Evolutionary conservation across 23 red algal species (phyloP).

Genomic region (Gracilariopsis chorda): DNA sequence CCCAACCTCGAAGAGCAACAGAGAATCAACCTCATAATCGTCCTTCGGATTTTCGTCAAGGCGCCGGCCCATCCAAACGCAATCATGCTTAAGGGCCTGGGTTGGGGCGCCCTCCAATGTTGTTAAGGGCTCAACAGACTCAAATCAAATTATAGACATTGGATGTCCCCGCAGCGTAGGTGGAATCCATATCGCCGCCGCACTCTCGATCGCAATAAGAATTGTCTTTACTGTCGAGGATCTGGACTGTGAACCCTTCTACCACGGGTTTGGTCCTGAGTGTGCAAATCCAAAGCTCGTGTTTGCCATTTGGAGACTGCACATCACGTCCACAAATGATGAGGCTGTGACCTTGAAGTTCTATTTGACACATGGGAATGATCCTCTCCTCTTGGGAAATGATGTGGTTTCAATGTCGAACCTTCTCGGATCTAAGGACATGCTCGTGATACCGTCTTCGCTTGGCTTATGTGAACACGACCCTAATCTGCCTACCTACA

Average conservation of each 20-base stretch:
- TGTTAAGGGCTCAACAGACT: not conserved
- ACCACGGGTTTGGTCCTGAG: not conserved
- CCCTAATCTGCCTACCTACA: not conserved
- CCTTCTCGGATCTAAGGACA: not conserved
- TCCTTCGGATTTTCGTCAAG: not conserved
- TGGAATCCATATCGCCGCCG: not conserved
- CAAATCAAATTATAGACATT: not conserved
- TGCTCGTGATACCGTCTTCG: not conserved
- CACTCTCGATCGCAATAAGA: not conserved
- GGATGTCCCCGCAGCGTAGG: not conserved
- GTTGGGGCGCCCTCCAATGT: not conserved
- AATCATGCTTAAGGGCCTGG: not conserved
- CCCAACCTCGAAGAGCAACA: no score
- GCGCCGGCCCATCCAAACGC: not conserved
- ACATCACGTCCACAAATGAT: not conserved
- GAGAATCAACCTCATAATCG: not conserved
- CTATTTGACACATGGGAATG: not conserved
- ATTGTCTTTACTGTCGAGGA: not conserved
- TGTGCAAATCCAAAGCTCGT: not conserved
- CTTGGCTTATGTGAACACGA: not conserved
- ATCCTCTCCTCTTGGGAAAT: not conserved
- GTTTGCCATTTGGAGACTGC: not conserved
- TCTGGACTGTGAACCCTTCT: slow-evolving; percentile 10
- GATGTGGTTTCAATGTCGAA: not conserved
- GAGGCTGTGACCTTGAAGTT: not conserved